Percentiles rank a stretch among this genome's conserved stretches.
These are phyloP conservation scores for Dryadomyces quercus-mongolicae DNA, from an alignment of 2,329 filamentous ascomycete genomes.

Conservation along the genomic window DNA sequence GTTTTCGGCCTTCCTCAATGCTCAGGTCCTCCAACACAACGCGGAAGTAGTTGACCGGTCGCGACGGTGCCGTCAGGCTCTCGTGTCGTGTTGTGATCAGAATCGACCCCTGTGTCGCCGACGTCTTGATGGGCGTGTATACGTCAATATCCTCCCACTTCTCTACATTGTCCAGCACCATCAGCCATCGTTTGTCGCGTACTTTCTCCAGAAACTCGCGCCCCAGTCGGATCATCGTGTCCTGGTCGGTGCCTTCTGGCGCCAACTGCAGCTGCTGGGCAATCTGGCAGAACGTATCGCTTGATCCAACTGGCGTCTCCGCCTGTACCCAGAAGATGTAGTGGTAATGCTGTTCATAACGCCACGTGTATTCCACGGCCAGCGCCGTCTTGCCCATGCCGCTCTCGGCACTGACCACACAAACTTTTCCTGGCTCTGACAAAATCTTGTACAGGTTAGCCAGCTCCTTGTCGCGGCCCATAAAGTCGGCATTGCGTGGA, in stretches of 20 bases:
- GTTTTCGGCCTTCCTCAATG: slow-evolving; percentile 8
- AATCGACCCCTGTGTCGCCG: slow-evolving; percentile 9
- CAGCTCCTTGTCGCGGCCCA: slow-evolving; percentile 11
- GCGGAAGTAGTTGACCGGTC: slow-evolving; percentile 11
- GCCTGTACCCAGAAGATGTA: slow-evolving; percentile 17
- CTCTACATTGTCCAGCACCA: slow-evolving; percentile 12
- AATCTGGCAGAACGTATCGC: slow-evolving; percentile 11
- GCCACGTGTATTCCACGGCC: slow-evolving; percentile 15
- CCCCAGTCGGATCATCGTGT: slow-evolving; percentile 9
- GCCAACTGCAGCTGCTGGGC: slow-evolving; percentile 10
- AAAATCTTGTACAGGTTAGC: slow-evolving; percentile 10
- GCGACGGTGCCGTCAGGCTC: slow-evolving; percentile 9
- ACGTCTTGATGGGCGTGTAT: slow-evolving; percentile 10
- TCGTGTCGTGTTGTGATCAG: slow-evolving; percentile 10
- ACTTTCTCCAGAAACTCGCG: slow-evolving; percentile 9
- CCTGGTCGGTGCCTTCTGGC: slow-evolving; percentile 8
- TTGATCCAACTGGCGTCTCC: slow-evolving; percentile 11
- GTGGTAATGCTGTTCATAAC: slow-evolving; percentile 13
- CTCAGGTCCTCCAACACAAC: slow-evolving; percentile 4
- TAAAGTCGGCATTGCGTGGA: slow-evolving; percentile 8
- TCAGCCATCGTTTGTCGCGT: slow-evolving; percentile 10
- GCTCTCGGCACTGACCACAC: slow-evolving; percentile 11
- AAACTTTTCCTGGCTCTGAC: slow-evolving; percentile 10
- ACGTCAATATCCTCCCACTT: slow-evolving; percentile 10
- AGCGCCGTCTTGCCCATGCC: slow-evolving; percentile 15